Evolutionary conservation across 768 basidiomycete species (phyloP), one percentile per base, ranked within the genome.

Genomic region (Phanerochaete sordida): DNA sequence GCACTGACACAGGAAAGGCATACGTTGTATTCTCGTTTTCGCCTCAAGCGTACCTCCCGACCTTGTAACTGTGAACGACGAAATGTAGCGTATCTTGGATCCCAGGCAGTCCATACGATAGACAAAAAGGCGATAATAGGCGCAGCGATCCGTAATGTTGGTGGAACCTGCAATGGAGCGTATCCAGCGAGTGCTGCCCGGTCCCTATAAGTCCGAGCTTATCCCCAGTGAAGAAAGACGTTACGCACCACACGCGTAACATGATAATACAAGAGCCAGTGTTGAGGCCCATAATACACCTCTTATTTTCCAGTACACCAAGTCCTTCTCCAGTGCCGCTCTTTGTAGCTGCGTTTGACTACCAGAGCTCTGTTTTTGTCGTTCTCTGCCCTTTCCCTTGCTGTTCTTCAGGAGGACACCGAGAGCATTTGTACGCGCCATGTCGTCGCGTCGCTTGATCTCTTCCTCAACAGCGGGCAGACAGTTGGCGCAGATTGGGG

Each of bases 91-190:
- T 93, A 93, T 21, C 89, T 90, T 13, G 92, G 93, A 69, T 96
- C 86, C 94, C 94, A 96, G 1, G 81, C 84, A 0, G 85, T 85
- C 88, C 93, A 95, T 6, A 88, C 67, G 16, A 94, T 68, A 21
- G 93, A 93, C 16, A 83, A 12, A 0, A 86, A 46, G 28, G 77
- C 73, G 21, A 90, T 46, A 3, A 77, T 28, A 2, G 90, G 85
- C 53, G 88, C 74, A 4, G 69, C 62, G 11, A 81, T 43, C 9
- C 47, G 21, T 16, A 64, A 1, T 1, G 6, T 2, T 13, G 28
- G 26, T 7, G 49, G 45, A 27, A 58, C n/a, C 12, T 45, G 54
- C 15, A 52, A 45, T 24, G 57, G 58, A 45, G 24, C 23, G 39
- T 62, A 59, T 6, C 39, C 49, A 11, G 61, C 37, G 21, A 57